Conservation (phyloP, 306 rosid genomes). For the Purshia tridentata region DNA sequence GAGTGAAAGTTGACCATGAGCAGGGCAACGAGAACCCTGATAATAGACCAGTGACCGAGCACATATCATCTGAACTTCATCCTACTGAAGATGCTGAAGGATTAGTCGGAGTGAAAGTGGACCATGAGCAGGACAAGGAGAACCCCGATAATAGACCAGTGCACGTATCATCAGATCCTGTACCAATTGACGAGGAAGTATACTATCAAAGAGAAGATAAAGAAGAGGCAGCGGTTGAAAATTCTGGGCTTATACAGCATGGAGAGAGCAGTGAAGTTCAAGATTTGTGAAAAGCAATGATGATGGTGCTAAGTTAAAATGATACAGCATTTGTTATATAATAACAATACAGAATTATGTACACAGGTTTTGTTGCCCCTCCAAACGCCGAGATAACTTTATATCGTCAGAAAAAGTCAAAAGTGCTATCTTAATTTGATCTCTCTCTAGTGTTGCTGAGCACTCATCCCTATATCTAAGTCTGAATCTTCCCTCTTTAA, state of each 20-base stretch:
- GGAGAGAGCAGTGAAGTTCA: background rate
- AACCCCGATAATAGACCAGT: slow-evolving; percentile 17
- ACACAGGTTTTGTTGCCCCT: background rate
- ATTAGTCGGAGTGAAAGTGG: slow-evolving; percentile 15
- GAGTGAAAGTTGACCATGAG: slow-evolving; percentile 22
- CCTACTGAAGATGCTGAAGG: slow-evolving; percentile 33
- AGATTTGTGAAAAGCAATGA: background rate
- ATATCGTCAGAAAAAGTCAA: background rate
- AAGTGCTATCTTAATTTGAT: too few species aligned
- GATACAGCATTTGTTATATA: too few species aligned
- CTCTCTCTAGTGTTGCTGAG: too few species aligned
- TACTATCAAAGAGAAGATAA: slow-evolving; percentile 18
- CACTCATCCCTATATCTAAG: too few species aligned
- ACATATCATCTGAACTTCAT: slow-evolving; percentile 26
- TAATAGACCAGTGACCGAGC: slow-evolving; percentile 5
- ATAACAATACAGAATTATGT: background rate
- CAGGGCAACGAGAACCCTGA: slow-evolving; percentile 23
- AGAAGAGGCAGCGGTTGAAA: slow-evolving; percentile 3
- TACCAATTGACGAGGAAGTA: slow-evolving; percentile 17
- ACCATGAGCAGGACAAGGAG: slow-evolving; percentile 24
- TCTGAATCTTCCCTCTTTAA: too few species aligned
- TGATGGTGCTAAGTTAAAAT: background rate
- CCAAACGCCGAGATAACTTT: background rate
- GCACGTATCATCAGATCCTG: slow-evolving; percentile 24
- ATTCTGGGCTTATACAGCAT: background rate